These are phyloP conservation scores for Thoreauomyces humboldtii DNA, from an alignment of 192 early-diverging fungal genomes.

Conservation along the genomic window DNA sequence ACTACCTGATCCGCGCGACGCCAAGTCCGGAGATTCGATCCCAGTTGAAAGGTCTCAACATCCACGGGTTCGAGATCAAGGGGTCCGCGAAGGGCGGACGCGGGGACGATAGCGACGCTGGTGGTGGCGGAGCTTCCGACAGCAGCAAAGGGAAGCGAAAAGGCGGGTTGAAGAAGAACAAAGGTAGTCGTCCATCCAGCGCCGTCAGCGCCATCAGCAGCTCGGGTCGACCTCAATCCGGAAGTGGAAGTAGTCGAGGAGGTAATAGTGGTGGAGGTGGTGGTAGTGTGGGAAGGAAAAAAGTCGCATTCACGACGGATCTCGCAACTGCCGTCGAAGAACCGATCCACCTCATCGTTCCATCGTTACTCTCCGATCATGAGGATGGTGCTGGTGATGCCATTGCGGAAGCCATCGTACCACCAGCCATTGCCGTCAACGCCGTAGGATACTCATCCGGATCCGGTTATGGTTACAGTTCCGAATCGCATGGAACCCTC, in stretches of 20 bases:
- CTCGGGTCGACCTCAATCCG: neutral
- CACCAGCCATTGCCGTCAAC: neutral
- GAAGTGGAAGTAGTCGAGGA: neutral
- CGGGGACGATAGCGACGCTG: neutral
- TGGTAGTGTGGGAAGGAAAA: neutral
- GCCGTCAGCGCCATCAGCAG: neutral
- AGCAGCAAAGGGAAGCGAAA: neutral
- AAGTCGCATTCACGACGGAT: neutral
- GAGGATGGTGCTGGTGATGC: neutral
- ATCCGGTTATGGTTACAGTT: no score
- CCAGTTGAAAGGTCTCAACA: conserved; percentile 32
- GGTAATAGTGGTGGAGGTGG: neutral
- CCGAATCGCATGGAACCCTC: no score
- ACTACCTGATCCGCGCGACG: conserved; percentile 33
- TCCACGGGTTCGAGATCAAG: conserved; percentile 35
- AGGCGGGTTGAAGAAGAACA: neutral
- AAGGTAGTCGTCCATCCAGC: neutral
- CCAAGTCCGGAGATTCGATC: conserved; percentile 27
- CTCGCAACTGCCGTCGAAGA: neutral
- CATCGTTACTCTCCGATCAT: no score
- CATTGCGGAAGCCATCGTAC: neutral
- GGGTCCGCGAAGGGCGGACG: conserved; percentile 4
- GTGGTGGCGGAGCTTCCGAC: neutral
- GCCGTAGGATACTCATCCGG: neutral
- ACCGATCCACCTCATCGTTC: neutral